Percentiles rank a stretch among this genome's conserved stretches.
phyloP scores from a whole-genome alignment of 2,329 filamentous ascomycete genomes.

The Colletotrichum gigasporum region DNA sequence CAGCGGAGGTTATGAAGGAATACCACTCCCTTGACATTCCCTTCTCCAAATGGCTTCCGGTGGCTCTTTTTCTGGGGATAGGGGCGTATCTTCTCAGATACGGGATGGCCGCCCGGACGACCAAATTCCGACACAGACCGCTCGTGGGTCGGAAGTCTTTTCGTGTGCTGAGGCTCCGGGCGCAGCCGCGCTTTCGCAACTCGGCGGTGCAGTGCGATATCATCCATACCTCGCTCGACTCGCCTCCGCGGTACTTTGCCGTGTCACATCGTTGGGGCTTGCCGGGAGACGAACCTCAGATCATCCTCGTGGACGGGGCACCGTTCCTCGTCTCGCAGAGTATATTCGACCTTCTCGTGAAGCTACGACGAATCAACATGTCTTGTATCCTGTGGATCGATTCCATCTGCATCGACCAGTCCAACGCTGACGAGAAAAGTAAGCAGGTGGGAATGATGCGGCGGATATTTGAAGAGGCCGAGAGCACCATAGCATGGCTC shows the following conservation, averaged over 20 bases:
- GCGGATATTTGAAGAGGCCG: background rate
- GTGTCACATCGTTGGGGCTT: background rate
- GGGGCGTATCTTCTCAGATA: background rate
- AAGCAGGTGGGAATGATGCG: background rate
- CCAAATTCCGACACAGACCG: background rate
- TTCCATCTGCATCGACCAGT: background rate
- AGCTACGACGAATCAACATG: background rate
- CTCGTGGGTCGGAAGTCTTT: background rate
- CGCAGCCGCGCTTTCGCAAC: background rate
- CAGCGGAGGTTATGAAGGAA: no score
- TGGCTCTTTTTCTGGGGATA: no score
- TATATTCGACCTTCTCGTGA: background rate
- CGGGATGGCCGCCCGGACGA: background rate
- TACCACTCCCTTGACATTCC: no score
- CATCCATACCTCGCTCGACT: background rate
- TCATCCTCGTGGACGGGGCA: background rate
- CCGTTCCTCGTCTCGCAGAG: background rate
- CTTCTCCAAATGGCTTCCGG: no score
- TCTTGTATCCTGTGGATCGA: background rate
- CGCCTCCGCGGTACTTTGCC: background rate
- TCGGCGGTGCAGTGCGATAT: background rate
- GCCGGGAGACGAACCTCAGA: background rate
- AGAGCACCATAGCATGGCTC: background rate
- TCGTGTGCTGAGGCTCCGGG: background rate
- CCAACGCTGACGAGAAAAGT: background rate